Base-by-base conservation (phyloP, 495 filamentous ascomycete species). In the Podospora pseudoanserina region DNA sequence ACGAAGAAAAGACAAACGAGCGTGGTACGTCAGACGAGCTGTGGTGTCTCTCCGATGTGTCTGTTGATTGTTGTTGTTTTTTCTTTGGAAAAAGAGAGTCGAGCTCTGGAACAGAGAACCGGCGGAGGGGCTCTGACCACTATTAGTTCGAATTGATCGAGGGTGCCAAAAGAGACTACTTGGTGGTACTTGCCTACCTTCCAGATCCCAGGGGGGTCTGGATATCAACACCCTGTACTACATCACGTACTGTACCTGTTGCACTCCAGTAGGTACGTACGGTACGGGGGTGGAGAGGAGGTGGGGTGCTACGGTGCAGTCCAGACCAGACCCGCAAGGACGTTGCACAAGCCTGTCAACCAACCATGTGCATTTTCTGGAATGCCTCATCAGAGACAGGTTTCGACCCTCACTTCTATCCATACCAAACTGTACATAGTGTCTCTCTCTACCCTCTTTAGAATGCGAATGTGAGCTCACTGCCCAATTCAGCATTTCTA, bases 11-110 rank as follows among this genome's bases (percentile, higher is more conserved):
- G 39, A 63, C 18, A 68, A 71, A 71, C 69, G 69, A 71, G 66
- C 69, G 69, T 71, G 68, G 63, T 67, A 32, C 30, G 30, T 32
- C 30, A 65, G 63, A 71, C 63, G 54, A 62, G 68, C 27, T 70
- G 58, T 9, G 23, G 30, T 58, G 27, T 65, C 56, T 65, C 30
- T 27, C 54, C 15, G 54, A 20, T 58, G n/a, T 32, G 30, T 32
- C 30, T 32, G 30, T 23, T 23, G 23, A 28, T 61, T 61, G 58
- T 62, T 66, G 65, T 26, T 55, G 55, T 64, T 34, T 54, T 56
- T 63, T 56, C 15, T 66, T 60, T 28, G 32, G 7, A 23, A 55
- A n/a, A 62, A 54, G 62, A 30, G 65, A 44, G 56, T 57, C 62
- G 58, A 67, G 58, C 20, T 56, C 26, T 44, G 53, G 32, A 60